Evolutionary conservation across 176 grass and related monocot species (phyloP).

Genomic region (Rhynchospora breviuscula): DNA sequence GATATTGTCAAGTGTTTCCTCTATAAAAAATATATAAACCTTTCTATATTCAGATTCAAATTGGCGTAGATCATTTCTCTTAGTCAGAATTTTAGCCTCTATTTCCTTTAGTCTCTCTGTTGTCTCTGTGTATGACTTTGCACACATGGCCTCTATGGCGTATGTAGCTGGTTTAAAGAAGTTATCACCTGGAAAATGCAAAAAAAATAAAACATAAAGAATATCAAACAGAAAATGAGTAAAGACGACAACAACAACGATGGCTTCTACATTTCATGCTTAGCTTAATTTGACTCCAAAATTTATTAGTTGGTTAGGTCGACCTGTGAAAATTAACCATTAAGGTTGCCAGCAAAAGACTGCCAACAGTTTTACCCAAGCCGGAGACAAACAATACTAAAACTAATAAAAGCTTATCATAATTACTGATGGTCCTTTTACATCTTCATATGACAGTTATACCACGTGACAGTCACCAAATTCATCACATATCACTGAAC

Average conservation of each 20-base stretch:
- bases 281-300: background rate
- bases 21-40: conserved; percentile 32
- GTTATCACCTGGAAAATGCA: conserved; percentile 70
- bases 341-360: conserved; percentile 22
- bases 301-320: background rate
- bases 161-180: conserved; percentile 97
- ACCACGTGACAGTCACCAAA: background rate
- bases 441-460: background rate
- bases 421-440: background rate
- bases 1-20: too few species aligned
- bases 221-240: background rate
- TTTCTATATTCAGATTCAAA: conserved; percentile 97
- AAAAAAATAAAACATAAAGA: conserved; percentile 1
- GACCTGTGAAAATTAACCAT: background rate
- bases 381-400: background rate
- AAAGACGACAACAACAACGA: background rate
- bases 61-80: conserved; percentile 87
- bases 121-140: conserved; percentile 76
- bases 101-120: conserved; percentile 86
- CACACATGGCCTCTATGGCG: conserved; percentile 84
- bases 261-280: background rate
- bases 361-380: background rate
- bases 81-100: conserved; percentile 81
- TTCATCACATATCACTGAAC: background rate
- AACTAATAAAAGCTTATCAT: background rate